These are phyloP conservation scores for Pichia sp. DNA, from an alignment of 1,139 yeast genomes.

Conservation along the genomic window DNA sequence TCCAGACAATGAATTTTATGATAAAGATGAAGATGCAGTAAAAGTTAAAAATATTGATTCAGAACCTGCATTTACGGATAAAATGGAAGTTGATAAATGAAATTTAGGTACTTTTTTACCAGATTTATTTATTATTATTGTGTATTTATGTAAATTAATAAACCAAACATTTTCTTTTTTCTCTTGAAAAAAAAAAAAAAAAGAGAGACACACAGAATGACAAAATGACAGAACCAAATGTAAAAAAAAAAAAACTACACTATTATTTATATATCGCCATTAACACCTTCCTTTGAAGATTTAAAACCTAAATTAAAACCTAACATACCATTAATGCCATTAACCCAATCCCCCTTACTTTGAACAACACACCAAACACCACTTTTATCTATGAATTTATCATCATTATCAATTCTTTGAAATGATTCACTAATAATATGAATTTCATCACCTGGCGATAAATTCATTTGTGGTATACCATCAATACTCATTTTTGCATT, in stretches of 20 bases:
- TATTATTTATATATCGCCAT: background rate
- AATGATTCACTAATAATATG: constrained; percentile 60
- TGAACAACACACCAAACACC: constrained; percentile 91
- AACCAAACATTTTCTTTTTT: no score
- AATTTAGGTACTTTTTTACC: background rate
- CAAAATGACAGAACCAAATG: no score
- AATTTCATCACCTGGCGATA: constrained; percentile 72
- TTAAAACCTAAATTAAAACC: constrained; percentile 83
- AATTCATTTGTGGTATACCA: constrained; percentile 66
- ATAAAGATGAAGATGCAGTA: constrained; percentile 48
- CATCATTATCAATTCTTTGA: constrained; percentile 31
- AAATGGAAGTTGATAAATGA: background rate
- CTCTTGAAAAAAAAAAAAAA: background rate
- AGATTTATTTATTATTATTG: background rate
- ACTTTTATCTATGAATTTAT: constrained; percentile 26
- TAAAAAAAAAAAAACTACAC: background rate
- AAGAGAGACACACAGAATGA: background rate
- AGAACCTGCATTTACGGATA: background rate
- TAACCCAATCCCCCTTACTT: constrained; percentile 83
- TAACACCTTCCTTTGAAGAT: constrained; percentile 4
- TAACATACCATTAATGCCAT: constrained; percentile 74
- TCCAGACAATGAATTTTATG: constrained; percentile 63
- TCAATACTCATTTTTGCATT: constrained; percentile 62
- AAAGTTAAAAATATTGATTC: constrained; percentile 17
- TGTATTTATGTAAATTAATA: background rate